Evolutionary conservation across 192 early-diverging fungal genomes (phyloP).

Genomic region (Obelidium mucronatum): DNA sequence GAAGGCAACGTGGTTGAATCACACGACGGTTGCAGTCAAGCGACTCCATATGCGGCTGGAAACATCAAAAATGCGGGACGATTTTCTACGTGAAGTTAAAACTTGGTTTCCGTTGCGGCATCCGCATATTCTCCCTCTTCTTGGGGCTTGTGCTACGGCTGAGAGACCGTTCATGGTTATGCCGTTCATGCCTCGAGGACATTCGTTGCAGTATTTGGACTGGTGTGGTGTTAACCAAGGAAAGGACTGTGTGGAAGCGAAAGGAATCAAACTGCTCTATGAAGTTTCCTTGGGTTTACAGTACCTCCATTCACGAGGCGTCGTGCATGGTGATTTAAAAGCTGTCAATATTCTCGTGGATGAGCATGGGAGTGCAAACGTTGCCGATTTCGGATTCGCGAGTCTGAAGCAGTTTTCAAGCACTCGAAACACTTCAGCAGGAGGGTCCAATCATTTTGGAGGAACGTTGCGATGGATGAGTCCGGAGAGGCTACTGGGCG

Average conservation of each 20-base stretch:
- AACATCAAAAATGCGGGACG: conserved; percentile 24
- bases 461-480: conserved; percentile 45
- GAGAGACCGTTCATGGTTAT: conserved; percentile 52
- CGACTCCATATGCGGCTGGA: conserved; percentile 40
- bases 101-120: conserved; percentile 49
- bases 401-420: conserved; percentile 34
- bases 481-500: conserved; percentile 41
- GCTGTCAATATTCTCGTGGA: conserved; percentile 50
- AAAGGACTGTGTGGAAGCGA: not conserved
- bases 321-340: conserved; percentile 49
- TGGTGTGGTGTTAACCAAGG: not conserved
- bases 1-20: conserved; percentile 43
- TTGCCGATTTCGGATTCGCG: conserved; percentile 46
- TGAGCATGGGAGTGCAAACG: conserved; percentile 28
- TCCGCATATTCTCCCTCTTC: conserved; percentile 48
- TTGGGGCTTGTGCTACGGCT: conserved; percentile 48
- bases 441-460: not conserved
- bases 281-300: conserved; percentile 46
- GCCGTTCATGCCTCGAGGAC: conserved; percentile 45
- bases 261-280: conserved; percentile 38
- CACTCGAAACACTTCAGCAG: conserved; percentile 22
- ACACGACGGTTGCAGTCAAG: conserved; percentile 45
- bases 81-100: conserved; percentile 44
- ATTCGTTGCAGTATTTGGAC: conserved; percentile 40
- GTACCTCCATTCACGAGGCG: conserved; percentile 43